A percentile compares a stretch with the other conserved stretches of the same genome.
phyloP scores from a whole-genome alignment of 768 basidiomycete species.

The Coprinopsis strossmayeri region DNA sequence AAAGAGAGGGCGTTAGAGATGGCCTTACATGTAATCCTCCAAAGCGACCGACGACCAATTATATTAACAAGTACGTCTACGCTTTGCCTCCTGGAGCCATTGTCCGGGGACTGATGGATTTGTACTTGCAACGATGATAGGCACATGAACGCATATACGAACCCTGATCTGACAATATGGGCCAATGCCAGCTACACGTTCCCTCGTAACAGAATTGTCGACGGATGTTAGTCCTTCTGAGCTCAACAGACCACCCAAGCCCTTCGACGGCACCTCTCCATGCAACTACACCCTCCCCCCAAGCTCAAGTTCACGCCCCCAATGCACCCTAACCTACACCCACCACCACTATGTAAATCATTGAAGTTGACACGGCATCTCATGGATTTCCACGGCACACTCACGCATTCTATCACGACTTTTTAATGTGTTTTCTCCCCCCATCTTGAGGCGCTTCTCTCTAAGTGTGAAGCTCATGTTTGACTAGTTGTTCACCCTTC shows the following conservation, averaged over 20 bases:
- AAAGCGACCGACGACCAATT: conserved; percentile 69
- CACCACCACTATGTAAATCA: not conserved
- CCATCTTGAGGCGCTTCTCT: too few relatives aligned
- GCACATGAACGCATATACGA: conserved; percentile 52
- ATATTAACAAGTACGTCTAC: conserved; percentile 55
- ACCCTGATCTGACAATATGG: conserved; percentile 88
- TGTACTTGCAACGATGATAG: conserved; percentile 19
- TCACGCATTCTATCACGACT: too few relatives aligned
- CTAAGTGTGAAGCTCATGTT: too few relatives aligned
- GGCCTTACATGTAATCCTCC: conserved; percentile 78
- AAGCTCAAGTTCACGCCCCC: not conserved
- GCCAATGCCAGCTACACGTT: conserved; percentile 64
- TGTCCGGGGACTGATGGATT: not conserved
- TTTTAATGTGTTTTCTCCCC: too few relatives aligned
- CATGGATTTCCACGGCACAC: too few relatives aligned
- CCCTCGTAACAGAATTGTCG: conserved; percentile 56
- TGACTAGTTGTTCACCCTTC: too few relatives aligned
- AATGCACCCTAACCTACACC: not conserved
- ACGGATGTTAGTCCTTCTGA: conserved; percentile 33
- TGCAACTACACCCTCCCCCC: conserved; percentile 2
- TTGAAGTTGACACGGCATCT: too few relatives aligned
- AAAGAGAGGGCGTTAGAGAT: conserved; percentile 62
- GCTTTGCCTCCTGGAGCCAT: not conserved
- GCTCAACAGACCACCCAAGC: too few relatives aligned
- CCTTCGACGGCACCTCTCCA: too few relatives aligned